Evolutionary conservation across 805 yeast genomes (phyloP).

Genomic region (Candida maris): DNA sequence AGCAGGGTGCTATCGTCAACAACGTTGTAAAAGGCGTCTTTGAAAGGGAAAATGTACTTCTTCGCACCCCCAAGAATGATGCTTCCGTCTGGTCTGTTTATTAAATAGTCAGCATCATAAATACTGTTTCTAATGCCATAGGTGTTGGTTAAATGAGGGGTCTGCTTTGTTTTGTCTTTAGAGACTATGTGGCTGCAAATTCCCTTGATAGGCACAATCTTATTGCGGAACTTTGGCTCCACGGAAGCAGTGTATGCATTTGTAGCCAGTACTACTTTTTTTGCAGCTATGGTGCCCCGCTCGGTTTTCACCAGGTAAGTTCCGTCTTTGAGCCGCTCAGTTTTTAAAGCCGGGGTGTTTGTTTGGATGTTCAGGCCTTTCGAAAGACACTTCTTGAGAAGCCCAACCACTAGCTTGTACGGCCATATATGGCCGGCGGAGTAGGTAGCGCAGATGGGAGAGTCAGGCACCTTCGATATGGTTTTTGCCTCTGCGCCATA

Average conservation of each 20-base stretch:
- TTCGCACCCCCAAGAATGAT: constrained; percentile 36
- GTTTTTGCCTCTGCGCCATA: constrained; percentile 29
- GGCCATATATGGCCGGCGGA: constrained; percentile 44
- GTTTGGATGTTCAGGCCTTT: constrained; percentile 40
- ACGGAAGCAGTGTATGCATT: constrained; percentile 29
- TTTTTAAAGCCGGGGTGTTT: constrained; percentile 33
- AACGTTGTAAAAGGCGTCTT: constrained; percentile 27
- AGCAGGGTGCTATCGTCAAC: constrained; percentile 36
- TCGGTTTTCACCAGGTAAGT: constrained; percentile 30
- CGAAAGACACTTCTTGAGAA: constrained; percentile 29
- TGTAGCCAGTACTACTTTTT: constrained; percentile 35
- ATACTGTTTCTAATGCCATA: constrained; percentile 25
- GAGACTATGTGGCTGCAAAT: constrained; percentile 28
- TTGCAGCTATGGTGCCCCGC: constrained; percentile 23
- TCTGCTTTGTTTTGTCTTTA: constrained; percentile 1
- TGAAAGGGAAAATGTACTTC: constrained; percentile 22
- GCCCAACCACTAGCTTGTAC: constrained; percentile 35
- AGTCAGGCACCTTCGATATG: constrained; percentile 24
- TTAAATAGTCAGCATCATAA: constrained; percentile 27
- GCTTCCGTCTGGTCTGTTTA: constrained; percentile 38
- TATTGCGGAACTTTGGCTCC: constrained; percentile 21
- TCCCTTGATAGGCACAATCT: constrained; percentile 35
- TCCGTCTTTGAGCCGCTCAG: constrained; percentile 24
- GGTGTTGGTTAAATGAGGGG: constrained; percentile 32
- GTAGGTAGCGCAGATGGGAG: constrained; percentile 30